These are phyloP conservation scores for Lepiota venenata DNA, from an alignment of 768 basidiomycete species.

Conservation along the genomic window DNA sequence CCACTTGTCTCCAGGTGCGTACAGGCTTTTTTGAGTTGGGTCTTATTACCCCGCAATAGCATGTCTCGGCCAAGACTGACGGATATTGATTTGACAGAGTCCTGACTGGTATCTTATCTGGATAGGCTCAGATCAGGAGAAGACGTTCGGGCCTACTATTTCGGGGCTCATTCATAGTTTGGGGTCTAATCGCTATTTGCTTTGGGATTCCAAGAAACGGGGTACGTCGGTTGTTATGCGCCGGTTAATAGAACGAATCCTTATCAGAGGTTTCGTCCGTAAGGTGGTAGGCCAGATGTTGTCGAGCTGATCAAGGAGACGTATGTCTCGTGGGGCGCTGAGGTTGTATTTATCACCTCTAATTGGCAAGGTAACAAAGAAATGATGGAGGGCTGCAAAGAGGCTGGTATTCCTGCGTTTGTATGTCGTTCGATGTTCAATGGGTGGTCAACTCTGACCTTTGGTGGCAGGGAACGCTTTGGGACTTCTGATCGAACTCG, in stretches of 20 bases:
- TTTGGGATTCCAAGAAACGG: slow-evolving; percentile 78
- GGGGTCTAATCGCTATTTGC: slow-evolving; percentile 63
- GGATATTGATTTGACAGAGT: slow-evolving; percentile 26
- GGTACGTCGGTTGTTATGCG: slow-evolving; percentile 31
- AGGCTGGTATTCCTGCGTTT: slow-evolving; percentile 65
- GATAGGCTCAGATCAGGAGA: slow-evolving; percentile 84
- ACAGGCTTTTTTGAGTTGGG: slow-evolving; percentile 1
- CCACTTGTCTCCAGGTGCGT: slow-evolving; percentile 77
- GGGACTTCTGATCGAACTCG: slow-evolving; percentile 54
- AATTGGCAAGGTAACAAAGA: slow-evolving; percentile 76
- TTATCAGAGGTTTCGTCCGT: background rate
- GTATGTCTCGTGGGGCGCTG: slow-evolving; percentile 76
- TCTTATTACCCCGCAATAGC: background rate
- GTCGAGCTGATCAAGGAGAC: slow-evolving; percentile 75
- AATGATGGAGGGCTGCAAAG: slow-evolving; percentile 80
- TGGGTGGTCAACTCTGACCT: background rate
- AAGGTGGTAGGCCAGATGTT: slow-evolving; percentile 69
- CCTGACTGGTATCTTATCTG: slow-evolving; percentile 72
- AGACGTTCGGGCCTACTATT: slow-evolving; percentile 82
- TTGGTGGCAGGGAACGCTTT: slow-evolving; percentile 51
- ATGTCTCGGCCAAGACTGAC: background rate
- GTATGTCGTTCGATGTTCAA: slow-evolving; percentile 27
- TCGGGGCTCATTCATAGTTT: slow-evolving; percentile 64
- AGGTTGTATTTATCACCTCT: slow-evolving; percentile 82
- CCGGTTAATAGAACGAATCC: background rate